Conservation (phyloP, 768 basidiomycete genomes). For the Termitomyces sp. region DNA sequence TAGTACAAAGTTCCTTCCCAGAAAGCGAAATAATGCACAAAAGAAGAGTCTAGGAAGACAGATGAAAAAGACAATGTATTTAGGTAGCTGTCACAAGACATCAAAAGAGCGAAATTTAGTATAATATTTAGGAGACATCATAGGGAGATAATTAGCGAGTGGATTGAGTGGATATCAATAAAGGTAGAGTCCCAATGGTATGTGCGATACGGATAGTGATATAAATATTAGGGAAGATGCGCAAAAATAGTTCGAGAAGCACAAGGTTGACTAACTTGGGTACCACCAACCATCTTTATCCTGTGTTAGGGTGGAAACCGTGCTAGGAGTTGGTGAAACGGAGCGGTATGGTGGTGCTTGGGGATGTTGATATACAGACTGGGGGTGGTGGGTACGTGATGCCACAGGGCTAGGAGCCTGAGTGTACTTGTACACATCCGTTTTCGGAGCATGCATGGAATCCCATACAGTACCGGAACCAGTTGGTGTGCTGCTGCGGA, state of each 20-base stretch:
- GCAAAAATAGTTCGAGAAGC: not conserved
- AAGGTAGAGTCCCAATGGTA: slow-evolving; percentile 1
- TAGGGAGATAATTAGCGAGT: not conserved
- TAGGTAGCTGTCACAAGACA: not conserved
- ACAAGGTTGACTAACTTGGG: slow-evolving; percentile 22
- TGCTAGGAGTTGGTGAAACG: slow-evolving; percentile 71
- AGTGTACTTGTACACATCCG: slow-evolving; percentile 21
- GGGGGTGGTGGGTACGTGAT: slow-evolving; percentile 29
- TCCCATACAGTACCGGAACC: slow-evolving; percentile 55
- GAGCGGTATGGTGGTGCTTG: slow-evolving; percentile 21
- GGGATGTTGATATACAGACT: slow-evolving; percentile 24
- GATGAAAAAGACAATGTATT: not conserved
- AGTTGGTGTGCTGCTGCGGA: slow-evolving; percentile 39
- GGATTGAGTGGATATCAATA: not conserved
- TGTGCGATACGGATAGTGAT: slow-evolving; percentile 5
- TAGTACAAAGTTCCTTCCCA: not conserved
- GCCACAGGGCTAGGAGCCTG: slow-evolving; percentile 23
- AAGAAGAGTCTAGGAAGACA: not conserved
- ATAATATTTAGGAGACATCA: slow-evolving; percentile 2
- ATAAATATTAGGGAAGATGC: not conserved
- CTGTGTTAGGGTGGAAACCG: slow-evolving; percentile 66
- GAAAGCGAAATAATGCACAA: slow-evolving; percentile 1
- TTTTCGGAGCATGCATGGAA: slow-evolving; percentile 52
- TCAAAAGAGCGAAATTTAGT: slow-evolving; percentile 2
- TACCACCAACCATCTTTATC: slow-evolving; percentile 79